Base-by-base conservation (phyloP, 495 filamentous ascomycete species). In the Cudoniella acicularis region DNA sequence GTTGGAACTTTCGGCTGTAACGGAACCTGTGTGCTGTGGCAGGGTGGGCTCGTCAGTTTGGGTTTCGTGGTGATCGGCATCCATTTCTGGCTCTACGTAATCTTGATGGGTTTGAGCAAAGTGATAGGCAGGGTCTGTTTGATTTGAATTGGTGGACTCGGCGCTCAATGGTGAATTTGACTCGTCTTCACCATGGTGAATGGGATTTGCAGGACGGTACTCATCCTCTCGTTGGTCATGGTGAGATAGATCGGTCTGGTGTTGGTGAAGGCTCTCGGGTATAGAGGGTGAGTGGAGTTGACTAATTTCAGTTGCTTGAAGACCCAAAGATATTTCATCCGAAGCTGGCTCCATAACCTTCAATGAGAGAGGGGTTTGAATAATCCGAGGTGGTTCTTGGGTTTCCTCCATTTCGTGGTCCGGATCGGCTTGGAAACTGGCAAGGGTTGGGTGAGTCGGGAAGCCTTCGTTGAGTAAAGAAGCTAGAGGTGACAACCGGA, bases 81-180 rank as follows among this genome's bases (percentile, higher is more conserved):
- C 58, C n/a, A 45, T 50, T 63, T 27, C 50, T 30, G 20, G 40
- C 13, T 36, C 53, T 54, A 42, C 3, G 41, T 56, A 46, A n/a
- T 26, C 25, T 11, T 23, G 21, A 26, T 48, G 53, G 20, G 53
- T 27, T 56, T 48, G 45, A 22, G 17, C 10, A 22, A 43, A 48
- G 20, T 56, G 20, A 22, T 26, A n/a, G 11, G 23, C 41, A 10
- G 45, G 30, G 30, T 56, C 45, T n/a, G 22, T 46, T 23, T 17
- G 24, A 47, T 46, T 47, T 10, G 53, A 48, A n/a, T 16, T 18
- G 24, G 36, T 23, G n/a, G 45, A 46, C n/a, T 56, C 53, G 16
- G 41, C 41, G 47, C 40, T 43, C 40, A 46, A 22, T 3, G 41
- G 45, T n/a, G 45, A 46, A 20, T 46, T 56, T 43, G 53, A 26